phyloP scores from a whole-genome alignment of 495 filamentous ascomycete genomes.

The Penicillium paxilli region DNA sequence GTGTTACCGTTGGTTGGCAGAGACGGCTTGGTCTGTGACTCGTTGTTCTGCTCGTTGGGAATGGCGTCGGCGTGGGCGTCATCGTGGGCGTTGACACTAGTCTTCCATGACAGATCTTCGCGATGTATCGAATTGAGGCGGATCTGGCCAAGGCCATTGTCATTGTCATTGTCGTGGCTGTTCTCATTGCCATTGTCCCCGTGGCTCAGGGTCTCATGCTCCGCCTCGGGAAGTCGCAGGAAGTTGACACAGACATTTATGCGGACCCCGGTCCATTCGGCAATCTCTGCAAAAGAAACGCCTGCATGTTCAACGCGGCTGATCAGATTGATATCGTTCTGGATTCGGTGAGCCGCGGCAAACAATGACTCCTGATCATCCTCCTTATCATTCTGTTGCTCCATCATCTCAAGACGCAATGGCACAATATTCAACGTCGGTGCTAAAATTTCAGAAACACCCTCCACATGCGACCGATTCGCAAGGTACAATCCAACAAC shows the following conservation, averaged over 20 bases:
- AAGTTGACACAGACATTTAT: slow-evolving; percentile 39
- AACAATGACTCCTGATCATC: slow-evolving; percentile 17
- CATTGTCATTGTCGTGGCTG: no score
- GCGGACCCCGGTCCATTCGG: slow-evolving; percentile 36
- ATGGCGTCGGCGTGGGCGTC: neutral
- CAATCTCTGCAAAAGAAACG: slow-evolving; percentile 35
- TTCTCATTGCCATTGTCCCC: neutral
- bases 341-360: slow-evolving; percentile 25
- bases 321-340: slow-evolving; percentile 33
- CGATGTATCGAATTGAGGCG: slow-evolving; percentile 12
- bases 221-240: slow-evolving; percentile 29
- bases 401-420: slow-evolving; percentile 28
- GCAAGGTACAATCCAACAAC: slow-evolving; percentile 37
- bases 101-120: slow-evolving; percentile 5
- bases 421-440: slow-evolving; percentile 40
- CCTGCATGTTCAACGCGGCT: slow-evolving; percentile 28
- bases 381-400: no score
- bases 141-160: no score
- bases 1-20: slow-evolving; percentile 19
- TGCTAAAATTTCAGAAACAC: slow-evolving; percentile 25
- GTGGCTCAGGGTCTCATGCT: neutral
- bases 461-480: slow-evolving; percentile 33
- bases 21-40: slow-evolving; percentile 4
- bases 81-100: neutral
- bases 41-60: no score